Evolutionary conservation across 2,329 filamentous ascomycete genomes (phyloP).

Genomic region (Acephala macrosclerotiorum): DNA sequence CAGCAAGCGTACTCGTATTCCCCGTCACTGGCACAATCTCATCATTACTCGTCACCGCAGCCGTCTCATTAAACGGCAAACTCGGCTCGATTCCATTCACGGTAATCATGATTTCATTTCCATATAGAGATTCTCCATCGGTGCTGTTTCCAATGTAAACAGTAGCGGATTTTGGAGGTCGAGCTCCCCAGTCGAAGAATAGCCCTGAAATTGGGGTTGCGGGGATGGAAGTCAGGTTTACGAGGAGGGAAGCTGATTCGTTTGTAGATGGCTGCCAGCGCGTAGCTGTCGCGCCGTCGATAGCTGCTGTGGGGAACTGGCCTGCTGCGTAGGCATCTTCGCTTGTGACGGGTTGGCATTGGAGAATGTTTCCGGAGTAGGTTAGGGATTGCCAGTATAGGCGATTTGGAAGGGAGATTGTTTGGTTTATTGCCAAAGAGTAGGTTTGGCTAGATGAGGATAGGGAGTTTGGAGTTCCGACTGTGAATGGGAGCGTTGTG

Average conservation of each 20-base stretch:
- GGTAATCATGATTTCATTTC: conserved; percentile 29
- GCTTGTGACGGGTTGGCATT: conserved; percentile 65
- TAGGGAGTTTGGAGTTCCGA: conserved; percentile 53
- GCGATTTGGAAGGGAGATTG: conserved; percentile 64
- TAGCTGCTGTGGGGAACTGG: conserved; percentile 72
- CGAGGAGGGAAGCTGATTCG: conserved; percentile 59
- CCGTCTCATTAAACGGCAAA: conserved; percentile 37
- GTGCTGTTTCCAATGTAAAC: conserved; percentile 58
- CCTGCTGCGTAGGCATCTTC: conserved; percentile 60
- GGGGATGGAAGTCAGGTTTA: conserved; percentile 53
- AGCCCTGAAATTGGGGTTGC: conserved; percentile 55
- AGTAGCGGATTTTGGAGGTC: conserved; percentile 59
- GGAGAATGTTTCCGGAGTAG: conserved; percentile 65
- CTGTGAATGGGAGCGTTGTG: conserved; percentile 63
- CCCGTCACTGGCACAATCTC: conserved; percentile 40
- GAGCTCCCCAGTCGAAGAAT: conserved; percentile 66
- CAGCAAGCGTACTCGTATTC: conserved; percentile 39
- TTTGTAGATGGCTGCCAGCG: conserved; percentile 70
- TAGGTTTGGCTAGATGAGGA: conserved; percentile 50
- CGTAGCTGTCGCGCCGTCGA: conserved; percentile 71
- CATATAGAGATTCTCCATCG: conserved; percentile 25
- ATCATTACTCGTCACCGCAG: conserved; percentile 16
- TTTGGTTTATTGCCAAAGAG: conserved; percentile 55
- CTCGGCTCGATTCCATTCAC: conserved; percentile 35
- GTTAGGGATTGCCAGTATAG: conserved; percentile 61